Evolutionary conservation across 768 basidiomycete species (phyloP).

Genomic region (Fomitopsis pulvina): DNA sequence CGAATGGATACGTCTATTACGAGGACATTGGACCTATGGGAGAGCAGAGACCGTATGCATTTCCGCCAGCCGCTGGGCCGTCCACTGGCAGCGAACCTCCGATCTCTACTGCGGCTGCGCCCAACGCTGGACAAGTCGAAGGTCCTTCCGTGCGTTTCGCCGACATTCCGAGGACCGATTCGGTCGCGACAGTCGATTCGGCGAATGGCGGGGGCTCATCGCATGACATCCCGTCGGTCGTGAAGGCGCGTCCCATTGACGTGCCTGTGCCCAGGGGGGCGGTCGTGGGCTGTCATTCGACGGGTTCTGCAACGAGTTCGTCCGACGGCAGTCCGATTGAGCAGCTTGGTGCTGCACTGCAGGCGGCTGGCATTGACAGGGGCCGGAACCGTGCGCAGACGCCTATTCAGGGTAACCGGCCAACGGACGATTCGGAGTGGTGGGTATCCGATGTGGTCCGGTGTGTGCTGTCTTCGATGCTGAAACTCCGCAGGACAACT

Average conservation of each 20-base stretch:
- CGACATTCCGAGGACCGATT: background rate
- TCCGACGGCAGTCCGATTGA: constrained; percentile 43
- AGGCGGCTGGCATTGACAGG: constrained; percentile 31
- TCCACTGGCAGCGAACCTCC: constrained; percentile 7
- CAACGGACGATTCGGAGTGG: constrained; percentile 35
- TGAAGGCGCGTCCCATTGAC: constrained; percentile 19
- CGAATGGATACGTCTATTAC: constrained; percentile 10
- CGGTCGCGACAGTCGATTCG: background rate
- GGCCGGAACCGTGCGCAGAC: constrained; percentile 50
- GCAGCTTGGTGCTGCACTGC: constrained; percentile 28
- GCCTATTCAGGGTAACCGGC: constrained; percentile 45
- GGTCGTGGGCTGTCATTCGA: constrained; percentile 21
- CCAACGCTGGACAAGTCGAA: background rate
- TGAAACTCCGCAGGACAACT: constrained; percentile 26
- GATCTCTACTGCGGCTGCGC: background rate
- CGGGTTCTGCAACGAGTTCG: constrained; percentile 39
- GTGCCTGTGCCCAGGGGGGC: constrained; percentile 19
- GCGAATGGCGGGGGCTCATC: constrained; percentile 11
- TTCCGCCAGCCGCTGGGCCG: constrained; percentile 9
- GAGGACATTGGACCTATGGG: constrained; percentile 40
- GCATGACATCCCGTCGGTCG: constrained; percentile 11
- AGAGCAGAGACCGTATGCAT: constrained; percentile 31
- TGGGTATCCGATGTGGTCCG: constrained; percentile 22
- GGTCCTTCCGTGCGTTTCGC: constrained; percentile 17
- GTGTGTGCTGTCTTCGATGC: background rate